These are phyloP conservation scores for Myxozyma monticola DNA, from an alignment of 805 yeast species.

Conservation along the genomic window DNA sequence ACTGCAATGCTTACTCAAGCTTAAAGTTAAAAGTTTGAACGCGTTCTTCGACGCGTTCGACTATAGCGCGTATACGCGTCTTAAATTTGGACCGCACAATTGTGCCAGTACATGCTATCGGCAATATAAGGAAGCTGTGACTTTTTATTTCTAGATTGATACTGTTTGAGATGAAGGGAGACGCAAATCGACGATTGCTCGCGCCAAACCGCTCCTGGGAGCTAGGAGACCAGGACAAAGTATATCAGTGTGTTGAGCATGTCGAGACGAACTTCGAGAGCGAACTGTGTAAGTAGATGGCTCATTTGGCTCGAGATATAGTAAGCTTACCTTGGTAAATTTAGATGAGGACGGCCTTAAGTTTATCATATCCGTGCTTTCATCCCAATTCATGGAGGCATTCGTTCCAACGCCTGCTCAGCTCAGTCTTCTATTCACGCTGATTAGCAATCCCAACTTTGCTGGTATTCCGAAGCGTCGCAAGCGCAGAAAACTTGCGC, in stretches of 20 bases:
- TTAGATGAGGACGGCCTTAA: slow-evolving; percentile 18
- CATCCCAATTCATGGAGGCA: slow-evolving; percentile 20
- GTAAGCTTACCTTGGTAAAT: background rate
- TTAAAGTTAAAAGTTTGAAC: no score
- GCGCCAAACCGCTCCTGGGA: no score
- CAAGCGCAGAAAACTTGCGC: background rate
- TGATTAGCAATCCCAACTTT: slow-evolving; percentile 23
- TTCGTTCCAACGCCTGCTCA: slow-evolving; percentile 21
- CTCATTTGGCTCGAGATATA: no score
- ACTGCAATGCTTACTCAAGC: no score
- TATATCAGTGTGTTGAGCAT: slow-evolving; percentile 13
- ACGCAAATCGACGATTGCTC: no score
- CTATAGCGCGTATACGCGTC: no score
- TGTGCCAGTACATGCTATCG: no score
- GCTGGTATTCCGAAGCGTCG: background rate
- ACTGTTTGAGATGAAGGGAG: no score
- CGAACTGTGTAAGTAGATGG: slow-evolving; percentile 23
- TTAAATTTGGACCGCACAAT: no score
- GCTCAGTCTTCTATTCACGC: slow-evolving; percentile 15
- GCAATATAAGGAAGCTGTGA: no score
- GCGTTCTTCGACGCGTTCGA: no score
- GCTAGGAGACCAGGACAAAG: slow-evolving; percentile 11
- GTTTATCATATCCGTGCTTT: slow-evolving; percentile 15
- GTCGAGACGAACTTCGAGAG: slow-evolving; percentile 21
- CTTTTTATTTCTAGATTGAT: no score